Base-by-base conservation (phyloP, 371 early-diverging fungal species). In the Haplosporangium sp. region DNA sequence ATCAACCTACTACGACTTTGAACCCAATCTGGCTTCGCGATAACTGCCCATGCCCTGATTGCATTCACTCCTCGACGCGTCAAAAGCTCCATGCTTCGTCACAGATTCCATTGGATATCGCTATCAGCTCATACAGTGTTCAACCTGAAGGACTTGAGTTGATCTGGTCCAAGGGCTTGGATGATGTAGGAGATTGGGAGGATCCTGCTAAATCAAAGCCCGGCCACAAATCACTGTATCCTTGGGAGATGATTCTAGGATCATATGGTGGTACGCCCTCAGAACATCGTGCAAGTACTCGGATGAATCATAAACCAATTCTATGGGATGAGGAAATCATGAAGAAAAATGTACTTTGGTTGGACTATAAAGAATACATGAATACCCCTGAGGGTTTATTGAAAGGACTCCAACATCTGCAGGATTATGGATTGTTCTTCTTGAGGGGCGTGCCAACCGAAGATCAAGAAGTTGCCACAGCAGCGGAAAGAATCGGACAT, bases 1-100 rank as follows among this genome's bases (percentile, higher is more conserved):
- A 74, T 4, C 71, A 71, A 38, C 65, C 69, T 7, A 63, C 72
- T 5, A 71, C 76, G 34, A 68, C 65, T 4, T 61, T 75, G 37
- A 71, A 75, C 68, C 17, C 82, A 4, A 63, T 89, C 11, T 96
- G 96, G 96, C 88, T 96, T 11, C 89, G 94, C 38, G 96, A 96
- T 82, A 91, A 94, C 74, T 96, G 95, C 70, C 92, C 82, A 34
- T 96, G 95, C 74, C 84, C 88, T 8, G 70, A 71, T 7, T 95
- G 94, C 69, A 75, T 94, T 19, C 94, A 95, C 72, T 92, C 94
- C 4, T 78, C 86, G 35, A 94, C 86, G 61, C 85, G 89, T 15
- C 96, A 96, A 79, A 96, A 95, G 81, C 84, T 94, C 39, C 93
- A 93, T 81, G 92, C 94, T 0, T 91, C 90, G 4, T 93, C 89